Percentiles rank a stretch among this genome's conserved stretches.
Evolutionary conservation across 108 stramenopile species (phyloP).

Genomic region (Epithemia pelagica): DNA sequence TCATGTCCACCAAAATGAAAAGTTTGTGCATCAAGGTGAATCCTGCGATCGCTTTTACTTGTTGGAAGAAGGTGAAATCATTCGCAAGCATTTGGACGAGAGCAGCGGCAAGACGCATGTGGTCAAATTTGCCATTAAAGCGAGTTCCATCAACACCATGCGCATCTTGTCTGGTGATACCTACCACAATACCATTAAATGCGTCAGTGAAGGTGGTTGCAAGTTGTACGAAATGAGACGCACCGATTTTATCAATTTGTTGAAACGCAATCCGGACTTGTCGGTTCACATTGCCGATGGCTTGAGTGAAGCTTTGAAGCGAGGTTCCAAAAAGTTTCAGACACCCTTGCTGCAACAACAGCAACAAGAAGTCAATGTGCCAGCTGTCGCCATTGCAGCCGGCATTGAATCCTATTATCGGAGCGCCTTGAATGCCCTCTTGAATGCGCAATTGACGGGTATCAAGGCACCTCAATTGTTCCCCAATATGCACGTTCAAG

Average conservation of each 20-base stretch:
- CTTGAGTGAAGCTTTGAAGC: constrained; percentile 26
- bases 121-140: constrained; percentile 39
- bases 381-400: constrained; percentile 63
- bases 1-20: constrained; percentile 15
- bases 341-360: constrained; percentile 46
- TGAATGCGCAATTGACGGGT: constrained; percentile 58
- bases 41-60: constrained; percentile 32
- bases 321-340: constrained; percentile 24
- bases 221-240: constrained; percentile 38
- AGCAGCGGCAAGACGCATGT: constrained; percentile 22
- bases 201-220: constrained; percentile 21
- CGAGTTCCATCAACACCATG: constrained; percentile 38
- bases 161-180: constrained; percentile 29
- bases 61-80: constrained; percentile 31
- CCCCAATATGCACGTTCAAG: constrained; percentile 77
- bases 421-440: constrained; percentile 45
- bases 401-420: constrained; percentile 77
- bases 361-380: constrained; percentile 37
- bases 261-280: constrained; percentile 29
- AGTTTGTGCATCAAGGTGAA: constrained; percentile 26
- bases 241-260: constrained; percentile 13
- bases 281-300: constrained; percentile 25
- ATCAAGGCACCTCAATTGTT: constrained; percentile 38
- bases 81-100: constrained; percentile 14
- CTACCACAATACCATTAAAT: constrained; percentile 24